Percentiles rank a stretch among this genome's conserved stretches.
Evolutionary conservation across 371 early-diverging fungal species (phyloP).

Genomic region (Actinomortierella ambigua): DNA sequence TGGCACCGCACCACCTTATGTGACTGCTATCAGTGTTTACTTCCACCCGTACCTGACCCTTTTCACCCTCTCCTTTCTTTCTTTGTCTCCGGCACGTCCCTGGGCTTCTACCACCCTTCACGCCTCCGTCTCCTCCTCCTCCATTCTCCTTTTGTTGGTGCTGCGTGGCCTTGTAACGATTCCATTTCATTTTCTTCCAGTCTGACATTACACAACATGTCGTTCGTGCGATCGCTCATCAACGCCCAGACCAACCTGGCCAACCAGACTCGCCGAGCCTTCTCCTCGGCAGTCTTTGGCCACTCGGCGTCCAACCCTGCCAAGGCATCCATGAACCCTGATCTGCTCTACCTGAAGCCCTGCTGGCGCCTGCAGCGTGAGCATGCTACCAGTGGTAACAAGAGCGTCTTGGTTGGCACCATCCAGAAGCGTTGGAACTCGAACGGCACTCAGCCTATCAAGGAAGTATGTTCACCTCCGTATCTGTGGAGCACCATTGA

Average conservation of each 20-base stretch:
- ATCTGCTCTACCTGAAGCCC: constrained; percentile 45
- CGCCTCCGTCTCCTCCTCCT: too few relatives aligned
- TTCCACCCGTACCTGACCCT: too few relatives aligned
- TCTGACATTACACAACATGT: constrained; percentile 10
- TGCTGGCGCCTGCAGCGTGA: constrained; percentile 46
- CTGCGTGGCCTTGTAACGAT: too few relatives aligned
- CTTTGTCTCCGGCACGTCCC: too few relatives aligned
- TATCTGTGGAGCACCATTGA: background rate
- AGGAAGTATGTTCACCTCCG: constrained; percentile 18
- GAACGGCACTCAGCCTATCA: constrained; percentile 33
- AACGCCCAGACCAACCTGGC: constrained; percentile 38
- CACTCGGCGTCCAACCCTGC: constrained; percentile 7
- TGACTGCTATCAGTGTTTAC: too few relatives aligned
- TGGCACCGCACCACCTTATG: too few relatives aligned
- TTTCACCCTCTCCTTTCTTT: too few relatives aligned
- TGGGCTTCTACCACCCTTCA: too few relatives aligned
- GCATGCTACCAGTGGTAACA: constrained; percentile 14
- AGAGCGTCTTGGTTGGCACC: constrained; percentile 41
- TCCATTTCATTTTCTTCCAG: too few relatives aligned
- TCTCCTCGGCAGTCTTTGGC: constrained; percentile 38
- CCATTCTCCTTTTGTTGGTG: too few relatives aligned
- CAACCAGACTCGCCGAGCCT: constrained; percentile 37
- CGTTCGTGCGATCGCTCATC: constrained; percentile 42
- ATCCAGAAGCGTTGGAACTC: constrained; percentile 49
- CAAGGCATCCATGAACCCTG: constrained; percentile 20